Evolutionary conservation across 2,329 filamentous ascomycete genomes (phyloP).

Genomic region (Aspergillus tanneri): DNA sequence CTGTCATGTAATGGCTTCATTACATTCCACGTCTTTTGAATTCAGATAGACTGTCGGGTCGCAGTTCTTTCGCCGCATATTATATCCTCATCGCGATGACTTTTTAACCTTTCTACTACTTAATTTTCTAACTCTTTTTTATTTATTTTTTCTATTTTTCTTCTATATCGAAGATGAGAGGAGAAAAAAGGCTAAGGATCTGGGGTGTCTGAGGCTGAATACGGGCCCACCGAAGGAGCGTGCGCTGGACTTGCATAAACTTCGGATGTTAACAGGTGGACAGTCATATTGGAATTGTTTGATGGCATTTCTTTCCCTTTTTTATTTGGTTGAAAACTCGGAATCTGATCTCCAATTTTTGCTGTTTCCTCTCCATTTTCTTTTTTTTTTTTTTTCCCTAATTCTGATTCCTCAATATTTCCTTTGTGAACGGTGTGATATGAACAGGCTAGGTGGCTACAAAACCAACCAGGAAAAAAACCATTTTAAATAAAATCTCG

Average conservation of each 20-base stretch:
- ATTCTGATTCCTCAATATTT: slow-evolving; percentile 28
- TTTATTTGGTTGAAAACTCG: slow-evolving; percentile 22
- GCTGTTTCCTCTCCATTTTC: slow-evolving; percentile 17
- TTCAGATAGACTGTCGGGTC: slow-evolving; percentile 24
- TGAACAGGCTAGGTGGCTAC: slow-evolving; percentile 4
- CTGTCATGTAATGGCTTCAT: slow-evolving; percentile 72
- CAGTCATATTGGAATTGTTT: slow-evolving; percentile 3
- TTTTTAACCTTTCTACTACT: slow-evolving; percentile 20
- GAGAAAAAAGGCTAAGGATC: slow-evolving; percentile 1
- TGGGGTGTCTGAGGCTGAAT: slow-evolving; percentile 11
- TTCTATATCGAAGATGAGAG: slow-evolving; percentile 4
- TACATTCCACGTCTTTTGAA: slow-evolving; percentile 24
- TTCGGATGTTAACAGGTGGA: slow-evolving; percentile 13
- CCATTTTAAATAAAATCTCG: too few relatives aligned
- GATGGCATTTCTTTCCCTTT: slow-evolving; percentile 6
- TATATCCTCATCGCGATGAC: slow-evolving; percentile 23
- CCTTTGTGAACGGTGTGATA: slow-evolving; percentile 21
- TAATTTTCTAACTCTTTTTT: slow-evolving; percentile 16
- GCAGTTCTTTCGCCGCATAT: slow-evolving; percentile 20
- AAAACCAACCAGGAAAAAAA: neutral
- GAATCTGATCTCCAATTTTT: slow-evolving; percentile 4
- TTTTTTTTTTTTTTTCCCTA: slow-evolving; percentile 21
- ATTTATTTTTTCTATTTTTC: slow-evolving; percentile 21
- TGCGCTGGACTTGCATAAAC: slow-evolving; percentile 24
- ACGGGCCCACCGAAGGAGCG: slow-evolving; percentile 15